phyloP scores from a whole-genome alignment of 2,329 filamentous ascomycete species.

The Pseudocercospora macadamiae region DNA sequence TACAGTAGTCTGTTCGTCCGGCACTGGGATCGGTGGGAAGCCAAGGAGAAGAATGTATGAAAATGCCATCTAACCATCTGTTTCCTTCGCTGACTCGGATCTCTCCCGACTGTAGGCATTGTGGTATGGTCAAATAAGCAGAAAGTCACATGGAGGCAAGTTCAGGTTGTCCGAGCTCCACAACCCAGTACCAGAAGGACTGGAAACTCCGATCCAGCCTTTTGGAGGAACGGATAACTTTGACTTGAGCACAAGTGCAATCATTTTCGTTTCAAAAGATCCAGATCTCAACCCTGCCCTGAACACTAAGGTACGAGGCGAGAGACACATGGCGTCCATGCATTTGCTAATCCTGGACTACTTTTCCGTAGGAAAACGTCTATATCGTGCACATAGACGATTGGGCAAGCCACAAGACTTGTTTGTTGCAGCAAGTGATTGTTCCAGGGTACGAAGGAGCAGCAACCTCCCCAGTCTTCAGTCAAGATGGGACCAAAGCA shows the following conservation, averaged over 20 bases:
- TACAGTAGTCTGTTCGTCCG: constrained; percentile 57
- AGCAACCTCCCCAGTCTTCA: constrained; percentile 70
- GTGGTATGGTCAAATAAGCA: constrained; percentile 68
- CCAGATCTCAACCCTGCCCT: constrained; percentile 70
- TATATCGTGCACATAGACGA: constrained; percentile 70
- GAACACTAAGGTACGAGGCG: constrained; percentile 63
- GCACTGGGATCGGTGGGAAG: constrained; percentile 62
- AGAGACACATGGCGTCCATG: neutral
- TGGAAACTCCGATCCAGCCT: constrained; percentile 71
- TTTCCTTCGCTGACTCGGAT: too few relatives aligned
- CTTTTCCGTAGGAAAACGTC: constrained; percentile 72
- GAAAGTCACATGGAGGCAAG: constrained; percentile 35
- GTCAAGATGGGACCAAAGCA: constrained; percentile 68
- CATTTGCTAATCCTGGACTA: too few relatives aligned
- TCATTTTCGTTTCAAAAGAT: constrained; percentile 77
- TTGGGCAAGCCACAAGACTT: constrained; percentile 59
- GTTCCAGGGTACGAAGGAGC: constrained; percentile 67
- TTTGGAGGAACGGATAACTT: constrained; percentile 84
- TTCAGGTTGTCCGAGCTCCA: constrained; percentile 52
- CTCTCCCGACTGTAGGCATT: too few relatives aligned
- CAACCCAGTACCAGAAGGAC: constrained; percentile 64
- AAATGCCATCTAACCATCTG: too few relatives aligned
- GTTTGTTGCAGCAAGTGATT: constrained; percentile 56
- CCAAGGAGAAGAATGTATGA: constrained; percentile 66
- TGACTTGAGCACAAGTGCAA: constrained; percentile 67